Base-by-base conservation (phyloP, 805 yeast genomes). In the Novakomyces olei region DNA sequence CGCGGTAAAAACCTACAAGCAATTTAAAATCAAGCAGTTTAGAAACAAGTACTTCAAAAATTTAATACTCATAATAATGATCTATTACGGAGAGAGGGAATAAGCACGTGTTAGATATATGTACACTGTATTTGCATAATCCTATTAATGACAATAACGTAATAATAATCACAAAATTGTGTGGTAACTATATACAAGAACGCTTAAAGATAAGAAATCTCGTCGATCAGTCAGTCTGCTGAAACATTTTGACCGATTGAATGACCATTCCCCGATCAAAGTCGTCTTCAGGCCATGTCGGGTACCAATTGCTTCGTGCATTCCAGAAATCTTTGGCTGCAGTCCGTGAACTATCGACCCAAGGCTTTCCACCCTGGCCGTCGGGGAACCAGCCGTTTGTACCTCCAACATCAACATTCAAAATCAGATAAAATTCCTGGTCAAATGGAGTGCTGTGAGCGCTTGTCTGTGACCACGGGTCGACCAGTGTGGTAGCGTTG, bases 351-450 rank as follows among this genome's bases (percentile, higher is more conserved):
- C 27, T 36, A 22, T 38, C 29, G n/a, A 19, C 33, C 41, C 41
- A 38, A 9, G 41, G 41, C 33, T 38, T 38, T 17, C 27, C 32
- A 9, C 35, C 39, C 12, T 28, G 29, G 25, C 28, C 27, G 22
- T 38, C 41, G 5, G 34, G 27, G 23, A 38, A 38, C 26, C 20
- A 38, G 8, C 39, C 41, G 25, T 38, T 38, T 5, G 37, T 36
- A 24, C 41, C 41, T 18, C 41, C 41, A 12, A 36, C 41, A 3
- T 38, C 41, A 15, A 38, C 41, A 30, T 38, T 35, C 15, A 38
- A 15, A 18, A 38, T 38, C 19, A 38, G 24, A 27, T 36, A 38
- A 15, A 38, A 38, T 15, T 33, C 39, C 27, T 36, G 41, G 29
- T 38, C 41, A 12, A 38, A 38, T 10, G 41, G 41, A 20, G 41